Base-by-base conservation (phyloP, 2,329 filamentous ascomycete species). In the Elsinoe necatrix region DNA sequence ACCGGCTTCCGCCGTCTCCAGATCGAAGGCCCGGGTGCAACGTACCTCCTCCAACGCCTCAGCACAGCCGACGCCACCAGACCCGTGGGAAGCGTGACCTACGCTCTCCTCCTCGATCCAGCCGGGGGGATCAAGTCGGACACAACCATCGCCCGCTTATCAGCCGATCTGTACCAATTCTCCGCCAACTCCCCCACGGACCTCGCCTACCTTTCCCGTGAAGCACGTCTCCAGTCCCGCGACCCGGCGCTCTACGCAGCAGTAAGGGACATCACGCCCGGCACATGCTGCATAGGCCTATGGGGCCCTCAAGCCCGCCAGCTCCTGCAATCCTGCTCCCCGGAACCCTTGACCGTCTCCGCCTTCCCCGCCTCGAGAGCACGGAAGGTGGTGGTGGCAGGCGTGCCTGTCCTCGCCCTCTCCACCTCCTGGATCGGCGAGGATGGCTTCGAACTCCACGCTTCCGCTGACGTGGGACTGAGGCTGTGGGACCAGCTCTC, bases 351-450 rank as follows among this genome's bases (percentile, higher is more conserved):
- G 56, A 68, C 68, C 4, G 69, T 74, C 57, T 69, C 69, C 20
- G 75, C 69, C 0, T 68, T 84, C 0, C 74, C 76, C 0, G 78
- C 80, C 56, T 75, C 80, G 59, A 69, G 71, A 0, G 72, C 75
- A 45, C 81, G 79, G 68, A 70, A 68, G 16, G 72, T 73, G 0
- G 72, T 66, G 57, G 73, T 85, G 50, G 72, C 70, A 6, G 79
- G 80, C 0, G 74, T 85, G 12, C 81, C 82, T 0, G 79, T 82
- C 2, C 77, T 72, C 0, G 74, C 73, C 0, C 75, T 82, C 62
- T 73, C 79, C 2, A 72, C 82, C 35, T 84, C 81, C 0, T 81
- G 79, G 52, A 78, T 85, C 3, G 82, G 82, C 4, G 82, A 85
- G 61, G 68, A 73, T 0, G 82, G 82, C 1, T 85, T 80, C 80